These are phyloP conservation scores for Macrolepiota dolichaula DNA, from an alignment of 768 basidiomycete species.

Conservation along the genomic window DNA sequence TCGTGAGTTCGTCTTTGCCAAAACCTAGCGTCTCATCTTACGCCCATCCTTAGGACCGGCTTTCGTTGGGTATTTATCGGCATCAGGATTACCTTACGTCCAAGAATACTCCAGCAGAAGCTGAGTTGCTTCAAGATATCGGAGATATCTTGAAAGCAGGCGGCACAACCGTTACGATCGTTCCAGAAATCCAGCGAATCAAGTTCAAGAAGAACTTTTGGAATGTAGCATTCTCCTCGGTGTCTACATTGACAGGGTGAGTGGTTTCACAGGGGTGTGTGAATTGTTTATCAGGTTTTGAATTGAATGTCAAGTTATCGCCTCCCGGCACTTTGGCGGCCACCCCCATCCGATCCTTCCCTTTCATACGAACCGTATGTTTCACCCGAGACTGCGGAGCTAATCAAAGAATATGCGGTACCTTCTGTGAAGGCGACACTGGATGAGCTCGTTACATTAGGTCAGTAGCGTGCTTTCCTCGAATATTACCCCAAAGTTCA, in stretches of 20 bases:
- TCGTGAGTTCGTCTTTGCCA: slow-evolving; percentile 35
- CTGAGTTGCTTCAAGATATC: slow-evolving; percentile 41
- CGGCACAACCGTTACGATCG: slow-evolving; percentile 43
- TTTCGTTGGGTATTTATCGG: slow-evolving; percentile 55
- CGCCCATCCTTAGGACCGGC: slow-evolving; percentile 38
- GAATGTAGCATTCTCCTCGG: slow-evolving; percentile 56
- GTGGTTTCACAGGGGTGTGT: slow-evolving; percentile 6
- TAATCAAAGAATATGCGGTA: slow-evolving; percentile 30
- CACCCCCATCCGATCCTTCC: slow-evolving; percentile 34
- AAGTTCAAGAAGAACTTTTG: slow-evolving; percentile 66
- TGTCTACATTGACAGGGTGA: slow-evolving; percentile 46
- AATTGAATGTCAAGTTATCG: slow-evolving; percentile 28
- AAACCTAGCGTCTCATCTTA: not conserved
- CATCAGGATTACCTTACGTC: slow-evolving; percentile 35
- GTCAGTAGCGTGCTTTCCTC: slow-evolving; percentile 14
- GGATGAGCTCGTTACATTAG: slow-evolving; percentile 34
- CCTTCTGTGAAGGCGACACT: slow-evolving; percentile 36
- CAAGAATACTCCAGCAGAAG: slow-evolving; percentile 40
- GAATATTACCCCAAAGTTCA: not conserved
- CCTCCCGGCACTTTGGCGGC: slow-evolving; percentile 49
- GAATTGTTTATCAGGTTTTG: slow-evolving; percentile 9
- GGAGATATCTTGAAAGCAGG: slow-evolving; percentile 41
- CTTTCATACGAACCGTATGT: slow-evolving; percentile 30
- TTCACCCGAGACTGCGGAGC: slow-evolving; percentile 23
- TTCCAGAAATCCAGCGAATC: slow-evolving; percentile 57